phyloP scores from a whole-genome alignment of 306 rosid species.

The Prunus kanzakura region DNA sequence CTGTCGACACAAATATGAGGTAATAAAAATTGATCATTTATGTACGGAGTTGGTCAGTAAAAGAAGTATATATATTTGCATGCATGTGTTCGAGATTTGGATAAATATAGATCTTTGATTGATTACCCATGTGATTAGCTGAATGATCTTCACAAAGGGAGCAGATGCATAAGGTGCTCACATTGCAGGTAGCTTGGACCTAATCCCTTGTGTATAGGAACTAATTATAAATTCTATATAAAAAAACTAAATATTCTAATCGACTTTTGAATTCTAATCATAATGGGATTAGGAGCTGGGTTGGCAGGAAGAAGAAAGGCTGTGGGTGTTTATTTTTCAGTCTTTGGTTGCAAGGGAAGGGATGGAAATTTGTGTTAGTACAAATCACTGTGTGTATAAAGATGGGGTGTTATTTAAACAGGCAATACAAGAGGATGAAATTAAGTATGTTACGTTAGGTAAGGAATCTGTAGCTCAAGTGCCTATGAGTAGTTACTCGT shows the following conservation, averaged over 20 bases:
- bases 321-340: not conserved
- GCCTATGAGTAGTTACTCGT: too few species aligned
- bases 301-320: not conserved
- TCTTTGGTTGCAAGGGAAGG: too few species aligned
- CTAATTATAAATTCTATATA: not conserved
- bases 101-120: not conserved
- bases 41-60: not conserved
- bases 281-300: not conserved
- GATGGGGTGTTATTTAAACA: too few species aligned
- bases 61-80: not conserved
- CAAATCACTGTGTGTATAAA: too few species aligned
- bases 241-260: not conserved
- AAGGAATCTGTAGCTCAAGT: rapidly evolving
- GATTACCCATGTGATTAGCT: not conserved
- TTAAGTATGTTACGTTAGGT: too few species aligned
- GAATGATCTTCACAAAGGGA: not conserved
- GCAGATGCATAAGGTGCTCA: conserved; percentile 4
- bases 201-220: not conserved
- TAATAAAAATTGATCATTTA: not conserved
- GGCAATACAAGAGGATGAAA: too few species aligned
- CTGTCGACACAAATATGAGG: not conserved
- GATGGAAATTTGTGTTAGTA: too few species aligned
- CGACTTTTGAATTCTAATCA: not conserved
- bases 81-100: not conserved
- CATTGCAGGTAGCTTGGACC: conserved; percentile 6